Base-by-base conservation (phyloP, 2,329 filamentous ascomycete genomes). In the Dactylonectria macrodidyma region DNA sequence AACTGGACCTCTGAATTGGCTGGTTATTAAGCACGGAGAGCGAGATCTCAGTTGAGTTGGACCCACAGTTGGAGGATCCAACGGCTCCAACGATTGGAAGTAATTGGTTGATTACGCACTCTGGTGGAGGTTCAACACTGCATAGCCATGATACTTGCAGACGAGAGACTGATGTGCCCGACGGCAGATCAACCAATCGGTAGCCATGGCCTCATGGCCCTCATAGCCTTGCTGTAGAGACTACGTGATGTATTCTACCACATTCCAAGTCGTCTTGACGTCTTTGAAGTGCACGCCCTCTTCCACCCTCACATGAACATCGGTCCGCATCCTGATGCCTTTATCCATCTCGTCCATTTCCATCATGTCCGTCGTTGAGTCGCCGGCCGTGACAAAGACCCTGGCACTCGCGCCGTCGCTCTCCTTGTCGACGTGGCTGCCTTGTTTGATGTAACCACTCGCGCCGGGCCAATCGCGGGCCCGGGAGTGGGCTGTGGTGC, bases 271-370 rank as follows among this genome's bases (percentile, higher is more conserved):
- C 24, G 67, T 73, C n/a, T 52, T 72, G 41, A 67, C 62, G n/a
- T 72, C 72, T 48, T 52, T 67, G 11, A 41, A 16, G n/a, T 65
- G 33, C 12, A 50, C 57, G 24, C 71, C 65, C n/a, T 73, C 60
- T 52, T 75, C 72, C 36, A 76, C 61, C 6, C 67, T 59, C 7
- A 75, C 67, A 16, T 66, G 60, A 6, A 75, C 72, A 12, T 75
- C 72, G 10, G 71, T 73, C 5, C 66, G 74, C 56, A 75, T 51
- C 41, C 66, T 63, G 9, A 76, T 75, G 2, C 62, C 59, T 22
- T 70, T 54, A 11, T 66, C 56, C 16, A 71, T 48, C n/a, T 55
- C 59, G 11, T 54, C 8, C 61, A 75, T 71, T 30, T 68, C 62
- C 22, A 67, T 30, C 10, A 73, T 59, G 1, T 70, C 71, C 7